Conservation (phyloP, 768 basidiomycete species). For the Pilatotrama ljubarskyi region DNA sequence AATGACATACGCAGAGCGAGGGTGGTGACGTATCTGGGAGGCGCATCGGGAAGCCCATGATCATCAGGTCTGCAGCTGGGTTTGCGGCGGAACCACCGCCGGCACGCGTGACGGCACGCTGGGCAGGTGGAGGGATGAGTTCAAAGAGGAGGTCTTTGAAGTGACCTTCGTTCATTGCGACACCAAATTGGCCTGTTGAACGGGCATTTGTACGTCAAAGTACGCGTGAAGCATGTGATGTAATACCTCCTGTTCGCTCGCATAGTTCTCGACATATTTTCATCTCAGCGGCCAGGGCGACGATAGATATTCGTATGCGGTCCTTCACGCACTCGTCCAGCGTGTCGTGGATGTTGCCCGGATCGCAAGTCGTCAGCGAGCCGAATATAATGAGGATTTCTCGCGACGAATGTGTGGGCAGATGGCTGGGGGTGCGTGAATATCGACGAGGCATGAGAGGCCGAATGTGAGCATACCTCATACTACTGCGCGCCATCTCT, state of each 20-base stretch:
- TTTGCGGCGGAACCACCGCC: conserved; percentile 50
- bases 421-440: conserved; percentile 57
- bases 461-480: conserved; percentile 60
- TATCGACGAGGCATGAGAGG: neutral
- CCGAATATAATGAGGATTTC: conserved; percentile 95
- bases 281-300: conserved; percentile 96
- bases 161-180: conserved; percentile 98
- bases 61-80: conserved; percentile 88
- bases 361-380: conserved; percentile 94
- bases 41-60: conserved; percentile 98
- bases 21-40: conserved; percentile 81
- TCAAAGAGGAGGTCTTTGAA: conserved; percentile 96
- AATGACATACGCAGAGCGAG: conserved; percentile 92
- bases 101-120: conserved; percentile 53
- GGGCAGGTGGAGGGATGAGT: conserved; percentile 91
- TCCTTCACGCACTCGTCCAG: conserved; percentile 81
- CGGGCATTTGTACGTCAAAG: neutral
- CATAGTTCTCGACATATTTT: conserved; percentile 93
- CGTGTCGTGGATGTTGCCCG: conserved; percentile 94
- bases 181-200: conserved; percentile 76
- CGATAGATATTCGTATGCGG: conserved; percentile 88
- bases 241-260: conserved; percentile 87
- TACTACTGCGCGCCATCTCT: conserved; percentile 93
- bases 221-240: no score
- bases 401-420: conserved; percentile 96